Conservation (phyloP, 2,329 filamentous ascomycete species). For the Fusarium papillatum region DNA sequence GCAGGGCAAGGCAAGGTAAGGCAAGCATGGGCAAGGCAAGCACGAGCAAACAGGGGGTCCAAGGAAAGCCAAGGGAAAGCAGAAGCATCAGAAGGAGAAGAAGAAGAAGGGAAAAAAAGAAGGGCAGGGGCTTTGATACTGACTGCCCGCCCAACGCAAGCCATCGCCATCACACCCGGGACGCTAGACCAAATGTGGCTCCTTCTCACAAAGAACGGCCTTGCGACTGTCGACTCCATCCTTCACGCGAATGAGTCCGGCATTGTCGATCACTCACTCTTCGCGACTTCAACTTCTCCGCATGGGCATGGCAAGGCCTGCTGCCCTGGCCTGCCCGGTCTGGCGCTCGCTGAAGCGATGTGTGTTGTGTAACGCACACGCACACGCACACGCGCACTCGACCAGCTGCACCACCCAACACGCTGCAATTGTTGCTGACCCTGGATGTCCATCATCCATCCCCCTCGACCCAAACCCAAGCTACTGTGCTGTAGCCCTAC, state of each 20-base stretch:
- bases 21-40: background rate
- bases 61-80: background rate
- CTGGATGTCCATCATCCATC: background rate
- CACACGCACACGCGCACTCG: constrained; percentile 4
- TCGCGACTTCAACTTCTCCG: constrained; percentile 13
- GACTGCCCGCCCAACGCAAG: constrained; percentile 24
- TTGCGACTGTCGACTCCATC: constrained; percentile 3
- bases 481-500: background rate
- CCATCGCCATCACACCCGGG: constrained; percentile 8
- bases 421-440: constrained; percentile 15
- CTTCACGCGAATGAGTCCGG: constrained; percentile 23
- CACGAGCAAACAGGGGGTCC: constrained; percentile 1
- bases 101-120: background rate
- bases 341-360: background rate
- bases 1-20: constrained; percentile 10
- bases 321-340: background rate
- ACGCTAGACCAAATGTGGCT: constrained; percentile 20
- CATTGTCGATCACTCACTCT: constrained; percentile 34
- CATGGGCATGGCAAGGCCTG: constrained; percentile 1
- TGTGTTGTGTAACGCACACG: background rate
- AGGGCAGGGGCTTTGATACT: constrained; percentile 16
- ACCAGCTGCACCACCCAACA: constrained; percentile 17
- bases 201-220: constrained; percentile 2
- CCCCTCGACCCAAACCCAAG: background rate
- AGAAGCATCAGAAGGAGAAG: background rate